Evolutionary conservation across 2,329 filamentous ascomycete species (phyloP), one percentile per base, ranked within the genome.

Genomic region (Leptographium lundbergii): DNA sequence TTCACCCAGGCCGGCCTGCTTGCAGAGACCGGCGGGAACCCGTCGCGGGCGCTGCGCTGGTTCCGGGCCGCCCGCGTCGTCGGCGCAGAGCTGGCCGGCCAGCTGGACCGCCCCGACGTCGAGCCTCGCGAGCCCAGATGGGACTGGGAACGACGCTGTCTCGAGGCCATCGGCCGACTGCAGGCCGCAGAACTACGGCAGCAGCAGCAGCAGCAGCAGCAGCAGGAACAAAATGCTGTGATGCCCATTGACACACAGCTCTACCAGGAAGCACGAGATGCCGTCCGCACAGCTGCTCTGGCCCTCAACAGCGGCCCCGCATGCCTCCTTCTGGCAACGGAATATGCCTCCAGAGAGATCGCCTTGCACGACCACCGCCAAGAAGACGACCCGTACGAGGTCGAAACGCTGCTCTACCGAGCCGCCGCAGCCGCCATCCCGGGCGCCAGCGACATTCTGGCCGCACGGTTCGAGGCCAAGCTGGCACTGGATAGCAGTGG

Each of bases 1-100:
- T 69, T 72, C 13, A 74, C 73, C 0, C 62, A 74, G n/a, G 64
- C 69, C 9, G 74, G 70, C 19, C 53, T 70, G 14, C 54, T 69
- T 6, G 63, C 68, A 39, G 63, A 65, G 6, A 24, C 25, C 1
- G 39, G 61, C 34, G 61, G 63, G 25, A 61, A 66, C 17, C 59
- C 66, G 45, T 59, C 54, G 19, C 61, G 62, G 3, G 72, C 72
- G 1, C 63, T 72, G 47, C 61, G 63, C 14, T 68, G 64, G 63
- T 69, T 57, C 60, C 42, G 54, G 17, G 59, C 57, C 1, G 63
- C 59, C 14, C 45, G 58, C 6, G 52, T 60, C n/a, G 52, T 59
- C 11, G 61, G 59, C 3, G 24, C 27, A 24, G 24, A 17, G 25
- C 52, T 55, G n/a, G 54, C 55, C 0, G 39, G 34, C 17, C 29